Conservation (phyloP, 129 eudicot species). For the Daucus carota region DH1_v3.0 NC_030385.2:29646001-29646500, state of each 20-base stretch:
- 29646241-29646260: neutral
- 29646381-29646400: neutral
- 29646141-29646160: neutral
- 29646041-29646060: neutral
- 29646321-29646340: neutral
- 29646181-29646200: neutral
- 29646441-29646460: neutral
- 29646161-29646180: neutral
- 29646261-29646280: neutral
- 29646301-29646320: neutral
- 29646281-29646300: neutral
- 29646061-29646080: neutral
- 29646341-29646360: neutral
- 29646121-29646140: neutral
- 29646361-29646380: neutral
- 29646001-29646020: neutral
- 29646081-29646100: neutral
- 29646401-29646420: neutral
- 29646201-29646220: neutral
- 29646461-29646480: neutral
- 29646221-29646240: neutral
- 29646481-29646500: neutral
- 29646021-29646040: neutral
- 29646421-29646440: neutral
- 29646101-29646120: neutral